Evolutionary conservation across 1,139 yeast species (phyloP).

Genomic region (Candida neerlandica): DNA sequence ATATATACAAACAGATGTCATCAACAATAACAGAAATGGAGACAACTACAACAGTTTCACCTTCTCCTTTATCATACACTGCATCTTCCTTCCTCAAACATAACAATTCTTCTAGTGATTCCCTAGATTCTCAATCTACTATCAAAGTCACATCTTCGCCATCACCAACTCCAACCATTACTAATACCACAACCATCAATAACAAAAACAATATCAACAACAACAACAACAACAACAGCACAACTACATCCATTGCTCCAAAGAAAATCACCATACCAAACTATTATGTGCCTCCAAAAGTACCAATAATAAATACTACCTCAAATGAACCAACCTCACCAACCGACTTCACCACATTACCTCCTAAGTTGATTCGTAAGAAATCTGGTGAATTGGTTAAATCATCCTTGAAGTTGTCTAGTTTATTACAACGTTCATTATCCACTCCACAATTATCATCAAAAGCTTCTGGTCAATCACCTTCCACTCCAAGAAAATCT

Average conservation of each 20-base stretch:
- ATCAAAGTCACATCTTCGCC: conserved; percentile 11
- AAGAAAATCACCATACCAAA: conserved; percentile 15
- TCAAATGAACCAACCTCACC: conserved; percentile 6
- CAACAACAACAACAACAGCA: conserved; percentile 6
- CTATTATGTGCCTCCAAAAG: conserved; percentile 18
- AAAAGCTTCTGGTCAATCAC: conserved; percentile 1
- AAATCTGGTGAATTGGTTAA: conserved; percentile 44
- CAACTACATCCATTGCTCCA: conserved; percentile 4
- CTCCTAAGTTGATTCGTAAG: conserved; percentile 29
- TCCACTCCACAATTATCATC: conserved; percentile 30
- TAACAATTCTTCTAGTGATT: conserved; percentile 14
- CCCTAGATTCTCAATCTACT: conserved; percentile 16
- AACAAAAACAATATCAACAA: background rate
- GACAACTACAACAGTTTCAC: conserved; percentile 6
- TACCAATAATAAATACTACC: background rate
- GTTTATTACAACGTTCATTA: conserved; percentile 25
- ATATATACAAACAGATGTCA: conserved; percentile 4
- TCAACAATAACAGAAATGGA: conserved; percentile 9
- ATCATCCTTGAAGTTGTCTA: conserved; percentile 38
- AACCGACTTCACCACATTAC: conserved; percentile 2
- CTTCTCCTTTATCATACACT: conserved; percentile 9
- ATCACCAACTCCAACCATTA: conserved; percentile 8
- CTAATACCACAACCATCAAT: conserved; percentile 1
- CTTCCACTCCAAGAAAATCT: conserved; percentile 24
- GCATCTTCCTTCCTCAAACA: conserved; percentile 8